phyloP scores from a whole-genome alignment of 805 yeast genomes.

The Candida silvicultrix region DNA sequence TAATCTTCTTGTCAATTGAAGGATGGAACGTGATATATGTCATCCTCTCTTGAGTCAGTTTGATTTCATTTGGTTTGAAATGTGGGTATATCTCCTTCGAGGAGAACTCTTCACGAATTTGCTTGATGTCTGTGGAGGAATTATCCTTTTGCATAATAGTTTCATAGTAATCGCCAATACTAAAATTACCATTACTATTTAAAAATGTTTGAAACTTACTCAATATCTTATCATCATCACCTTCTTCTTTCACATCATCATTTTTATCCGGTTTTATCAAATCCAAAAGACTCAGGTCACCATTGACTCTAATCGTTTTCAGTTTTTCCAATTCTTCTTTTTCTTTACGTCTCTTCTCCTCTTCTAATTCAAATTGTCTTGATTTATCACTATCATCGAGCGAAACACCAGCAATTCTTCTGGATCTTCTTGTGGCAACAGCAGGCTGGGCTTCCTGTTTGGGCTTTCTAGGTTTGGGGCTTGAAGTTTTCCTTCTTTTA shows the following conservation, averaged over 20 bases:
- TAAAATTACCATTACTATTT: constrained; percentile 29
- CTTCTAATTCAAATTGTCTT: constrained; percentile 16
- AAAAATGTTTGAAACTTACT: constrained; percentile 24
- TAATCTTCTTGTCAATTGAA: constrained; percentile 46
- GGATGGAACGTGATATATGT: constrained; percentile 79
- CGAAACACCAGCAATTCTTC: constrained; percentile 69
- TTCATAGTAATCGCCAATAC: constrained; percentile 69
- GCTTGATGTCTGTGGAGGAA: constrained; percentile 34
- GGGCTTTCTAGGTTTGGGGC: neutral
- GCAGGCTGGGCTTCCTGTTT: constrained; percentile 16
- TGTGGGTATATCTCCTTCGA: constrained; percentile 43
- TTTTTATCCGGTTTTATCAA: constrained; percentile 40
- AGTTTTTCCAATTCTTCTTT: constrained; percentile 40
- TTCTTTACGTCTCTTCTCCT: constrained; percentile 26
- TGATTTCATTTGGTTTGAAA: constrained; percentile 65
- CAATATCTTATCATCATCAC: constrained; percentile 27
- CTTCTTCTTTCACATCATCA: constrained; percentile 29
- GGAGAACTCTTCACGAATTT: constrained; percentile 48
- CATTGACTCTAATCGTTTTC: constrained; percentile 54
- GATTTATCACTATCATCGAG: constrained; percentile 40
- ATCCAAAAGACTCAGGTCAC: constrained; percentile 60
- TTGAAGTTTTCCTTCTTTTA: constrained; percentile 6
- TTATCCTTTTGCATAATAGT: constrained; percentile 34
- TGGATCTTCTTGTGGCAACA: constrained; percentile 67
- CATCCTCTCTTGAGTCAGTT: constrained; percentile 63